Conservation (phyloP, 441 rosid species). For the Syzygium syzygioides region DNA sequence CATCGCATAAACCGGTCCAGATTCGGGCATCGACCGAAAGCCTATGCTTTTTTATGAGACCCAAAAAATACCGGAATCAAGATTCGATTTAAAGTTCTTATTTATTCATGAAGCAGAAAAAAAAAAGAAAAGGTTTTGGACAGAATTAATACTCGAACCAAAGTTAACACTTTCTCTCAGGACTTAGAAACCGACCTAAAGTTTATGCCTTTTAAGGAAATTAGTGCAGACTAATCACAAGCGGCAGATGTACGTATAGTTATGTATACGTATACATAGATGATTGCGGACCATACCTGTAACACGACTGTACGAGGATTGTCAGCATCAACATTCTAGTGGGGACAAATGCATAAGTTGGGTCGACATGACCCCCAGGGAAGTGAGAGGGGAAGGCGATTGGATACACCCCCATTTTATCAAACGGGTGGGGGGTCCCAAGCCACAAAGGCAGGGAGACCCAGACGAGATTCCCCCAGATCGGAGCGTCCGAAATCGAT, state of each 20-base stretch:
- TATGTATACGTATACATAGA: neutral
- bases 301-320: neutral
- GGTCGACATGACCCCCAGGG: neutral
- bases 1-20: neutral
- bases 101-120: neutral
- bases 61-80: neutral
- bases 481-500: neutral
- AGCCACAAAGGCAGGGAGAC: neutral
- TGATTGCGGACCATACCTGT: too few species aligned
- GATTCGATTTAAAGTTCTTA: neutral
- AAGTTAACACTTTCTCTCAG: neutral
- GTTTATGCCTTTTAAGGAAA: neutral
- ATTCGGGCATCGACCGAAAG: neutral
- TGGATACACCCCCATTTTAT: neutral
- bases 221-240: neutral
- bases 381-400: neutral
- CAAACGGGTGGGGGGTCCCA: neutral
- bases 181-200: neutral
- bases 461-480: neutral
- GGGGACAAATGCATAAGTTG: neutral
- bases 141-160: neutral
- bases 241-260: neutral
- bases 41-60: neutral
- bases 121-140: neutral
- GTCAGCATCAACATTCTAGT: neutral